Evolutionary conservation across 192 early-diverging fungal genomes (phyloP).

Genomic region (Piromyces sp.): DNA sequence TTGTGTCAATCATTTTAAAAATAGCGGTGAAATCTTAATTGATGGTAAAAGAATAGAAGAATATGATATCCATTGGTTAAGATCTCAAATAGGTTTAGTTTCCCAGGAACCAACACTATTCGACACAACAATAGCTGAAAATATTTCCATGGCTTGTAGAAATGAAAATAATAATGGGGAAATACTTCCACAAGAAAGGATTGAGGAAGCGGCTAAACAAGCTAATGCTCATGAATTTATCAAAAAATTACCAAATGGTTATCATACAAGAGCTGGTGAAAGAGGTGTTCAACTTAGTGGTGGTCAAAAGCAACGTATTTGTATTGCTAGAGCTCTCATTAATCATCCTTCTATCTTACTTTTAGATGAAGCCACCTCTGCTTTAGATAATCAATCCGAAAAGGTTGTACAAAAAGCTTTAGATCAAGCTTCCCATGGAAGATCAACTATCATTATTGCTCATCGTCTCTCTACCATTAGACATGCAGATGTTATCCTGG

Average conservation of each 20-base stretch:
- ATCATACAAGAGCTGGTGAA: conserved; percentile 49
- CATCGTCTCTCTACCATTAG: conserved; percentile 8
- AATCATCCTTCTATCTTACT: conserved; percentile 42
- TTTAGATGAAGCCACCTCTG: background rate
- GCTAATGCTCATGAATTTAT: conserved; percentile 38
- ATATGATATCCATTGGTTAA: conserved; percentile 59
- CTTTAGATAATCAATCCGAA: background rate
- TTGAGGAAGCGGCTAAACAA: conserved; percentile 21
- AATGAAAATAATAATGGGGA: too few relatives aligned
- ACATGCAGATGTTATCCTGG: conserved; percentile 15
- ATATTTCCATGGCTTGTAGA: conserved; percentile 31
- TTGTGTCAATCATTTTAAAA: too few relatives aligned
- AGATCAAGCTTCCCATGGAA: too few relatives aligned
- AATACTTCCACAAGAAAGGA: conserved; percentile 8
- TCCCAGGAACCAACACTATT: conserved; percentile 3
- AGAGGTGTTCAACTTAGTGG: conserved; percentile 17
- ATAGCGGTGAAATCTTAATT: conserved; percentile 32
- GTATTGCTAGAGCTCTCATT: conserved; percentile 52
- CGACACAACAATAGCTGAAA: conserved; percentile 15
- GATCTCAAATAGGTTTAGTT: conserved; percentile 3
- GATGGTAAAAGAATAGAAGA: conserved; percentile 61
- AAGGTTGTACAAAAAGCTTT: too few relatives aligned
- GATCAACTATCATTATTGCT: too few relatives aligned
- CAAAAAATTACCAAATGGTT: conserved; percentile 2
- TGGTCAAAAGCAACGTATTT: conserved; percentile 46